phyloP scores from a whole-genome alignment of 164 flowering plant genomes.

The Magnolia changhungtana region DNA sequence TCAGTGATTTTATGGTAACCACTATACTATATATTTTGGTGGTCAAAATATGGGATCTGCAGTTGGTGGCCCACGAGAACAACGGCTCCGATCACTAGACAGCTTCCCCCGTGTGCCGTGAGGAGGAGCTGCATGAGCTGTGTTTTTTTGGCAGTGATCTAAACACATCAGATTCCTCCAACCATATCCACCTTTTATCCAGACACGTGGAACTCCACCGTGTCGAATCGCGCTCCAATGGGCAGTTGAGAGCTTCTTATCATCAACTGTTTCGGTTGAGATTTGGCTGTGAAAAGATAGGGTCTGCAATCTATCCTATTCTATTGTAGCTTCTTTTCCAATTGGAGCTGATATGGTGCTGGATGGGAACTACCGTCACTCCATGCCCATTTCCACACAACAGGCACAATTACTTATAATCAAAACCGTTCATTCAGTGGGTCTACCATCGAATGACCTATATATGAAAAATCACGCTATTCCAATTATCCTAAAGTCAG shows the following conservation, averaged over 20 bases:
- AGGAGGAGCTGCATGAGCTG: too few species aligned
- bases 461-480: not conserved
- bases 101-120: too few species aligned
- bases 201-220: constrained; percentile 11
- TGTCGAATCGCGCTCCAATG: not conserved
- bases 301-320: not conserved
- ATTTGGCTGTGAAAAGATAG: constrained; percentile 2
- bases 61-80: too few species aligned
- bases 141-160: not conserved
- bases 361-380: too few species aligned
- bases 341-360: too few species aligned
- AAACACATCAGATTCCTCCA: not conserved
- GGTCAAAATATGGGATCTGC: too few species aligned
- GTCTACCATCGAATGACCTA: not conserved
- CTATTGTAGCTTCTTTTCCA: not conserved
- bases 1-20: too few species aligned
- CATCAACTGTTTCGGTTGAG: constrained; percentile 11
- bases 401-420: too few species aligned
- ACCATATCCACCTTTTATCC: not conserved
- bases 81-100: too few species aligned
- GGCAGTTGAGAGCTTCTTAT: not conserved
- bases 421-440: not conserved
- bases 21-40: too few species aligned
- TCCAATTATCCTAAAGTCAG: not conserved
- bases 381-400: too few species aligned